These are phyloP conservation scores for Dendrobium huoshanense DNA, from an alignment of 106 monocot genomes.

Conservation along the genomic window DNA sequence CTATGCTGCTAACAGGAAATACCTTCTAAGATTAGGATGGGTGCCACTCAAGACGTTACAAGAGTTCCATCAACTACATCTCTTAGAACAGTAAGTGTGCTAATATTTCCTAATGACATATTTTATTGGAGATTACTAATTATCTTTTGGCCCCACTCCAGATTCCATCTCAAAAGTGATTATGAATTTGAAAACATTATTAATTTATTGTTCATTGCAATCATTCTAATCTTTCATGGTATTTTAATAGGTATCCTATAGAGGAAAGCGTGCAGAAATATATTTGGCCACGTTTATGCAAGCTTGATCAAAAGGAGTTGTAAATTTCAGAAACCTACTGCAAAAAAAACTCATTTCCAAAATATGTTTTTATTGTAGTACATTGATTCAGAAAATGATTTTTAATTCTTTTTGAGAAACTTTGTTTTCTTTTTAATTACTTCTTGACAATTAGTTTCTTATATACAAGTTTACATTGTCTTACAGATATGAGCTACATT, in stretches of 20 bases:
- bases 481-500: conserved; percentile 87
- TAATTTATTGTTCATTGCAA: not conserved
- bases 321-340: conserved; percentile 32
- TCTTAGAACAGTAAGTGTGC: conserved; percentile 61
- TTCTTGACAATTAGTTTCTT: not conserved
- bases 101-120: not conserved
- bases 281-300: conserved; percentile 64
- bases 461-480: conserved; percentile 3
- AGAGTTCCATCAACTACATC: conserved; percentile 71
- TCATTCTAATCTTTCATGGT: not conserved
- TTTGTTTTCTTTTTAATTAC: not conserved
- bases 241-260: conserved; percentile 43
- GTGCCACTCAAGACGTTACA: conserved; percentile 82
- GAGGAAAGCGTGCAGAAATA: conserved; percentile 60
- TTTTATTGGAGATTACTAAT: not conserved
- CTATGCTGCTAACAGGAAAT: conserved; percentile 46
- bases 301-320: conserved; percentile 56
- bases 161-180: not conserved
- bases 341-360: not conserved
- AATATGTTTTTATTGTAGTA: not conserved
- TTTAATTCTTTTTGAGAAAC: not conserved
- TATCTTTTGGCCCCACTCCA: not conserved
- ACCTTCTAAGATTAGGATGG: conserved; percentile 79
- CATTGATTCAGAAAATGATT: not conserved
- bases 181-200: not conserved